phyloP scores from a whole-genome alignment of 352 stramenopile genomes.

The Phytophthora idaei region DNA sequence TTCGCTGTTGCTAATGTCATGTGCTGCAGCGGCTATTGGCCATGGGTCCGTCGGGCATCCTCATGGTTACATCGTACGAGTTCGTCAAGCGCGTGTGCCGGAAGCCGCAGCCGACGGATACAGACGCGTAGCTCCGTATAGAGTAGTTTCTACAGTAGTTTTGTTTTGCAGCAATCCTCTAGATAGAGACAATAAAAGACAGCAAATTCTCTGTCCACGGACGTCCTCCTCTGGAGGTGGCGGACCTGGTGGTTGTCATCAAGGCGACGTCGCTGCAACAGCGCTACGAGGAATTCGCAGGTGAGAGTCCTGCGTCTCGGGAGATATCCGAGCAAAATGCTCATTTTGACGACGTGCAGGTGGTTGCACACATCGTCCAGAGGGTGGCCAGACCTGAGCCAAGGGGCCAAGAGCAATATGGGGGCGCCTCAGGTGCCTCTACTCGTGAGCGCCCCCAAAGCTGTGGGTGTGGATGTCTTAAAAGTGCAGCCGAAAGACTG shows the following conservation, averaged over 20 bases:
- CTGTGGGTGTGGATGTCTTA: conserved; percentile 90
- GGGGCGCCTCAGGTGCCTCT: conserved; percentile 81
- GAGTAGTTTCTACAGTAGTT: conserved; percentile 20
- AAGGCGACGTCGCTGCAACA: conserved; percentile 91
- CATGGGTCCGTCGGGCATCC: conserved; percentile 82
- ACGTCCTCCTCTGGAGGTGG: conserved; percentile 38
- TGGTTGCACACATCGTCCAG: conserved; percentile 86
- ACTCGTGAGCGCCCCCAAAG: conserved; percentile 95
- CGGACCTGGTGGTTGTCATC: conserved; percentile 85
- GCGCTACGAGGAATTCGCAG: conserved; percentile 91
- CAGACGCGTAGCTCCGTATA: conserved; percentile 18
- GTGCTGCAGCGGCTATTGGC: conserved; percentile 66
- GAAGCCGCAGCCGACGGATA: conserved; percentile 50
- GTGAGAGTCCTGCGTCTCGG: conserved; percentile 41
- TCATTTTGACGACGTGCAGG: conserved; percentile 71
- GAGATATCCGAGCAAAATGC: conserved; percentile 75
- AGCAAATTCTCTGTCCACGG: not conserved
- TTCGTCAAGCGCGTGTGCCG: conserved; percentile 89
- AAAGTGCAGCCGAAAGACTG: conserved; percentile 69
- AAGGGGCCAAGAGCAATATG: conserved; percentile 43
- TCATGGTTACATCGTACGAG: conserved; percentile 90
- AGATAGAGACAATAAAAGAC: not conserved
- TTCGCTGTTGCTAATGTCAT: conserved; percentile 2
- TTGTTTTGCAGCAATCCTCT: conserved; percentile 8
- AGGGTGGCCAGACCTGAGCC: conserved; percentile 65